phyloP scores from a whole-genome alignment of 805 yeast genomes.

The Teunomyces aglyptinius region DNA sequence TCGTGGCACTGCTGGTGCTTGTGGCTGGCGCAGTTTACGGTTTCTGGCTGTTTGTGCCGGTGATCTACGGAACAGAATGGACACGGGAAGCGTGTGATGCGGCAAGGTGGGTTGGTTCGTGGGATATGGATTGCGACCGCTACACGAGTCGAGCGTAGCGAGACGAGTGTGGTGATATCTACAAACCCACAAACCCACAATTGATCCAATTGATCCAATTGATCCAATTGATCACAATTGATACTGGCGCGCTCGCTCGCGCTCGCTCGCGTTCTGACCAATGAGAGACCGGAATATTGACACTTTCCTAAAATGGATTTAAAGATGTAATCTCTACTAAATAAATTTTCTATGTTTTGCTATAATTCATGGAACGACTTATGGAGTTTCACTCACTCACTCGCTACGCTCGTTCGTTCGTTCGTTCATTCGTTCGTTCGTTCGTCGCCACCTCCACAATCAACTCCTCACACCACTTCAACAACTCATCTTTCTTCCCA shows the following conservation, averaged over 20 bases:
- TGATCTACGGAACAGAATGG: constrained; percentile 51
- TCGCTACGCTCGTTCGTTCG: neutral
- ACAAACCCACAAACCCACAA: too few species aligned
- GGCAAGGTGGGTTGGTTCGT: constrained; percentile 33
- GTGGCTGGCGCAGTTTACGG: constrained; percentile 19
- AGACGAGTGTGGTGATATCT: too few species aligned
- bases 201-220: too few species aligned
- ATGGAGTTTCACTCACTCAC: too few species aligned
- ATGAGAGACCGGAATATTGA: too few species aligned
- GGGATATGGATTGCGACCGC: constrained; percentile 45
- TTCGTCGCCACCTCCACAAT: constrained; percentile 53
- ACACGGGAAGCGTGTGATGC: constrained; percentile 35
- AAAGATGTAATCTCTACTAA: too few species aligned
- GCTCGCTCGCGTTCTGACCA: too few species aligned
- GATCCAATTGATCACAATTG: too few species aligned
- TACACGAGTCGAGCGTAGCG: constrained; percentile 8
- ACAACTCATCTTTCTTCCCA: constrained; percentile 59
- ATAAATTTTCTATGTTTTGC: too few species aligned
- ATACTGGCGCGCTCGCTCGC: too few species aligned
- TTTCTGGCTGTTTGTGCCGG: constrained; percentile 33
- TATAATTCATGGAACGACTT: too few species aligned
- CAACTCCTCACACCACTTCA: constrained; percentile 61
- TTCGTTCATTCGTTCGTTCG: neutral
- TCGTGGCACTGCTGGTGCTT: constrained; percentile 6
- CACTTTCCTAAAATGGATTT: too few species aligned